Base-by-base conservation (phyloP, 1,139 yeast species). In the Blastobotrys malaysiensis region DNA sequence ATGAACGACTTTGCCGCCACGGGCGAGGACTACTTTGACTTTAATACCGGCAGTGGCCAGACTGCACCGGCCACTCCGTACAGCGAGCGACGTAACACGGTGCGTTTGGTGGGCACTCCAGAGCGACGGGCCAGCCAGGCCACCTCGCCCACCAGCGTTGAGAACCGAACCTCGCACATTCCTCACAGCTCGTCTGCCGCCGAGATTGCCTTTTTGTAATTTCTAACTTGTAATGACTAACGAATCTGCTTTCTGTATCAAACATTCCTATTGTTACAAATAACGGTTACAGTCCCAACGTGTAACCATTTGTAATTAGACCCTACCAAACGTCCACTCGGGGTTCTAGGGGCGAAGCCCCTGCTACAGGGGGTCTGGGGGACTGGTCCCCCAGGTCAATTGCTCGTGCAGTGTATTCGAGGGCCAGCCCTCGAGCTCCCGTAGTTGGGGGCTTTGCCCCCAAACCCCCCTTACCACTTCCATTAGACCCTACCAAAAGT, bases 141-240 rank as follows among this genome's bases (percentile, higher is more conserved):
- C 52, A 26, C 54, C 45, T 16, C 36, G 27, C 24, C 45, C 47
- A 5, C 54, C 52, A 11, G 51, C 45, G 19, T 27, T 27, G 16
- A 22, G 26, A n/a, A 14, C 46, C 26, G 36, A 16, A 31, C 24
- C 50, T 18, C 21, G 19, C 18, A 24, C 19, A 31, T 51, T 26
- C 57, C 52, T 9, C 53, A 44, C 16, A 56, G 61, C 20, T 55
- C 55, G 50, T 58, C 64, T n/a, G n/a, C n/a, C 20, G 65, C 65
- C 31, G 65, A 63, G 49, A 51, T 63, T 46, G 65, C 65, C n/a
- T 63, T 63, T 48, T 51, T 63, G 26, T 63, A 54, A 31, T 31
- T 31, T 31, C 39, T 31, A 31, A 31, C 39, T 31, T 31, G 39
- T 31, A 31, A 31, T 31, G 39, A 31, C 39, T 31, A 31, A 31